Percentiles rank a stretch among this genome's conserved stretches.
These are phyloP conservation scores for Penicillium cinerascens DNA, from an alignment of 495 filamentous ascomycete species.

Conservation along the genomic window DNA sequence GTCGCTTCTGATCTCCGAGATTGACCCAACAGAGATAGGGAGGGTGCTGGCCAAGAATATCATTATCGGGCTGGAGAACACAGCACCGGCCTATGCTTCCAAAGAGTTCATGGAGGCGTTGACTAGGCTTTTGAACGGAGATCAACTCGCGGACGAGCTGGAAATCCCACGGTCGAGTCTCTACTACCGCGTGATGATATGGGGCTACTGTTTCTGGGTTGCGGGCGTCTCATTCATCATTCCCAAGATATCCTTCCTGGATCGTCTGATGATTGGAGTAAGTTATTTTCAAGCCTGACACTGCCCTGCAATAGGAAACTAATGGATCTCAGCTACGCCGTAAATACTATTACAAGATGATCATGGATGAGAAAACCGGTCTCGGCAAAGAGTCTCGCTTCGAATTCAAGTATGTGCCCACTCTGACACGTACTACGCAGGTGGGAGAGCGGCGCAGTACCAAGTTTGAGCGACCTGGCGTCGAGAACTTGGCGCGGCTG, in stretches of 20 bases:
- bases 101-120: slow-evolving; percentile 61
- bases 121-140: slow-evolving; percentile 67
- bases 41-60: slow-evolving; percentile 69
- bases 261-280: slow-evolving; percentile 54
- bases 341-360: slow-evolving; percentile 48
- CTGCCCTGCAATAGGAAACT: not conserved
- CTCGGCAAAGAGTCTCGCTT: slow-evolving; percentile 56
- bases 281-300: slow-evolving; percentile 6
- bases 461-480: slow-evolving; percentile 21
- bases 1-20: slow-evolving; percentile 56
- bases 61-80: slow-evolving; percentile 58
- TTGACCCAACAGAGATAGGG: slow-evolving; percentile 59
- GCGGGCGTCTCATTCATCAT: slow-evolving; percentile 51
- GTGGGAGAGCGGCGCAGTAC: slow-evolving; percentile 27
- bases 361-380: slow-evolving; percentile 54
- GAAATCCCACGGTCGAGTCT: slow-evolving; percentile 52
- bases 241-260: slow-evolving; percentile 54
- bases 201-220: slow-evolving; percentile 67
- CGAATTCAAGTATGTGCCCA: slow-evolving; percentile 65
- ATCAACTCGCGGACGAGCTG: slow-evolving; percentile 55
- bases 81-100: slow-evolving; percentile 61
- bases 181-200: slow-evolving; percentile 59
- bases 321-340: slow-evolving; percentile 40
- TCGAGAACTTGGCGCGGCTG: slow-evolving; percentile 28
- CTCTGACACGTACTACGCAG: slow-evolving; percentile 31